These are phyloP conservation scores for Phlyctochytrium planicorne DNA, from an alignment of 192 early-diverging fungal species.

Conservation along the genomic window DNA sequence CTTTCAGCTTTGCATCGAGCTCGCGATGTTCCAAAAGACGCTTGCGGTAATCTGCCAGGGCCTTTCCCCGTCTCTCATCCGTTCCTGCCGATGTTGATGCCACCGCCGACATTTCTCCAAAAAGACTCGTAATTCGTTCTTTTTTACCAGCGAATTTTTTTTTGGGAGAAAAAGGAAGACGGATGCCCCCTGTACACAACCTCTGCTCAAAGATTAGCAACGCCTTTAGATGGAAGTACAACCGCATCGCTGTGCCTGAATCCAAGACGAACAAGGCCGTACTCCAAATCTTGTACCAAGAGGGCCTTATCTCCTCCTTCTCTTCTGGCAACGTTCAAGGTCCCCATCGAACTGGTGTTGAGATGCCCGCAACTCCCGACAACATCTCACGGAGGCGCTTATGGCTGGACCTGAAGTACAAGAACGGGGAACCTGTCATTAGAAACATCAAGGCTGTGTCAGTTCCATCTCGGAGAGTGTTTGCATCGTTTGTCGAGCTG, in stretches of 20 bases:
- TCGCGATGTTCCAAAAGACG: slow-evolving; percentile 92
- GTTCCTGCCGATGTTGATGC: slow-evolving; percentile 8
- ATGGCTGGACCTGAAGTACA: slow-evolving; percentile 96
- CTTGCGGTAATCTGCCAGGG: slow-evolving; percentile 80
- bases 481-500: slow-evolving; percentile 79
- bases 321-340: slow-evolving; percentile 73
- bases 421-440: slow-evolving; percentile 74
- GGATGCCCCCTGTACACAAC: no score
- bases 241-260: slow-evolving; percentile 82
- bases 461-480: slow-evolving; percentile 81
- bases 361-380: slow-evolving; percentile 72
- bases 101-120: no score
- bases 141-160: no score
- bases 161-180: no score
- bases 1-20: slow-evolving; percentile 94
- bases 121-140: no score
- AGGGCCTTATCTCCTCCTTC: slow-evolving; percentile 86
- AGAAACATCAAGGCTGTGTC: slow-evolving; percentile 75
- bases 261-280: slow-evolving; percentile 86
- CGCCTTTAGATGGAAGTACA: slow-evolving; percentile 78
- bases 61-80: slow-evolving; percentile 75
- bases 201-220: slow-evolving; percentile 89
- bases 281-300: slow-evolving; percentile 80
- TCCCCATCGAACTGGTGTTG: slow-evolving; percentile 58
- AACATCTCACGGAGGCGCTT: slow-evolving; percentile 82